Base-by-base conservation (phyloP, 192 early-diverging fungal species). In the Mortierella hygrophila region DNA sequence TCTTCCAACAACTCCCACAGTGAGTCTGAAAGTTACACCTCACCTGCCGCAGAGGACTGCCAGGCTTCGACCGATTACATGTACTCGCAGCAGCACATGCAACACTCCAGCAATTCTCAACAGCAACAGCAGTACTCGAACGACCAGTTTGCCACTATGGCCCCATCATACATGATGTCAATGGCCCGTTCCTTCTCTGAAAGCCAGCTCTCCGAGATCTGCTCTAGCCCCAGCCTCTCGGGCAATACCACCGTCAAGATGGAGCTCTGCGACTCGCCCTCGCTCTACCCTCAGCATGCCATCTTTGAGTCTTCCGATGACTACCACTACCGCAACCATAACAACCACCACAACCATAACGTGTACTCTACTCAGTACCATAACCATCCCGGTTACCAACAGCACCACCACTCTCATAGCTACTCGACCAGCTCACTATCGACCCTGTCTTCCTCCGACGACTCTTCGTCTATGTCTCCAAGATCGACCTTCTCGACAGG, bases 131-230 rank as follows among this genome's bases (percentile, higher is more conserved):
- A 83, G 72, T 78, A 75, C 72, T 75, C 82, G 23, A 79, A 85
- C 46, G 82, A 75, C 10, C 77, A 84, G 4, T 79, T 84, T 68
- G 82, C 82, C 6, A 72, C 78, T 21, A 79, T 79, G 47, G 77
- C 78, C 26, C 77, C 68, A 4, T 42, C 72, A 18, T 80, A 80
- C 47, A 86, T 86, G 78, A 73, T 77, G 74, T 71, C 83, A 6
- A 86, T 86, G 83, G 70, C 78, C 65, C 83, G 79, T 40, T 86
- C 83, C 57, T 76, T 86, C 47, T 81, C 83, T 21, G 79, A 86
- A 4, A 49, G 75, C 23, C 75, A 80, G 60, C 37, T 86, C n/a
- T 74, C 83, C 26, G 69, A 77, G 16, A 37, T 81, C 75, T 77
- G 75, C 52, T 60, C 76, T 41, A 63, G 70, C 44, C 20, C 55